Base-by-base conservation (phyloP, 225 moss, liverwort and hornwort genomes). In the Pseudoscleropodium purum region DNA sequence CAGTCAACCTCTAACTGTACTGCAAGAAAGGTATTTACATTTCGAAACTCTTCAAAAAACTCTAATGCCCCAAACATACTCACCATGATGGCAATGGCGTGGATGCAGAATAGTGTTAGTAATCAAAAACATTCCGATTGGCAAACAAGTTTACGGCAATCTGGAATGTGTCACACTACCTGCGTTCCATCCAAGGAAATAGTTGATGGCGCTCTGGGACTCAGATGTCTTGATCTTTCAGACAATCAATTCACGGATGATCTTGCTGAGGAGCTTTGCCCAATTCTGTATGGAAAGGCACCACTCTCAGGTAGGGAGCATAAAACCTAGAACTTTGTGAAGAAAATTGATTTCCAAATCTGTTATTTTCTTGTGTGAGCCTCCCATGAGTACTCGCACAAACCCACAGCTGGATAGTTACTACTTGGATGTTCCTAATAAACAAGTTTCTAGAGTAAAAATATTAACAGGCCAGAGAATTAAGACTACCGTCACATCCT, bases 201-300 rank as follows among this genome's bases (percentile, higher is more conserved):
- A 34, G 70, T 59, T 51, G 78, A 77, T 41, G 85, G 87, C 36
- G 75, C 41, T 85, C 59, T 33, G 59, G 90, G 92, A 51, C 90
- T 92, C 66, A 77, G 51, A 60, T 89, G 78, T 72, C 89, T 92
- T 87, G 93, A 93, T 89, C 89, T 93, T 69, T 93, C 90, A 82
- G 66, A 87, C 60, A 93, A 89, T 78, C 92, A 92, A 47, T 92
- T 93, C 82, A 90, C 90, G 27, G 87, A 93, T 84, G 89, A 92
- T 60, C 92, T 93, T 85, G 92, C 87, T 88, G 82, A 93, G 30
- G 85, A 92, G 82, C 90, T 93, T 70, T 93, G 90, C 87, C 92
- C 92, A 81, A 70, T 93, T 82, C 85, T 92, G 74, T 87, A 89
- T 47, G 85, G 80, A 84, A 85, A 90, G 51, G 56, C 67, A 82